Percentiles rank a stretch among this genome's conserved stretches.
phyloP scores from a whole-genome alignment of 305 asterid genomes.

The Vinca major region DNA sequence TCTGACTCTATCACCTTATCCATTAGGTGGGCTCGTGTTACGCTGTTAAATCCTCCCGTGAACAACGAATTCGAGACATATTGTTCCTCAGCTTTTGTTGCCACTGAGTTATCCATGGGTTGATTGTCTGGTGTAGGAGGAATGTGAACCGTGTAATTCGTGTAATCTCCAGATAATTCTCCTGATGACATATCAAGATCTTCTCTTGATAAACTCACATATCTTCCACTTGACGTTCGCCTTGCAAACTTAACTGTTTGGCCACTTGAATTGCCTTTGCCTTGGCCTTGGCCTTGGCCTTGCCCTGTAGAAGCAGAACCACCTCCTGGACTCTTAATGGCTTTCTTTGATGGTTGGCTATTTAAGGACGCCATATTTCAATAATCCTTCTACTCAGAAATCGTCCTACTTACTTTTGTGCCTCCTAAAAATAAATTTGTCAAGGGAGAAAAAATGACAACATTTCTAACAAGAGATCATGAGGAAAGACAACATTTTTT shows the following conservation, averaged over 20 bases:
- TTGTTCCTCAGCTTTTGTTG: conserved; percentile 47
- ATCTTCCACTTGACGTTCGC: conserved; percentile 42
- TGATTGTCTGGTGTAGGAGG: conserved; percentile 51
- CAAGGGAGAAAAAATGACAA: too few relatives aligned
- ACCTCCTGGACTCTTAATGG: conserved; percentile 15
- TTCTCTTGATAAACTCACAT: conserved; percentile 33
- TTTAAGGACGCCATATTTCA: conserved; percentile 22
- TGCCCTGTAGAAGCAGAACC: conserved; percentile 12
- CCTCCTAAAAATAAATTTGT: background rate
- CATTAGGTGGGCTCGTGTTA: conserved; percentile 47
- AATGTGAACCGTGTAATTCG: conserved; percentile 42
- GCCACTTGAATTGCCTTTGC: conserved; percentile 18
- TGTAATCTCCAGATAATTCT: conserved; percentile 43
- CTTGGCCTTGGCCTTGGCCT: conserved; percentile 17
- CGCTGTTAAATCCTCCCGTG: conserved; percentile 47
- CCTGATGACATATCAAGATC: conserved; percentile 40
- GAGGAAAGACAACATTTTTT: background rate
- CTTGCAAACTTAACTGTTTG: conserved; percentile 40
- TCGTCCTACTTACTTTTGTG: background rate
- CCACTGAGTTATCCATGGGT: conserved; percentile 38
- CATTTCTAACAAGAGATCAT: too few relatives aligned
- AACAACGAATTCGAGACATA: conserved; percentile 43
- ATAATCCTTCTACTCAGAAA: background rate
- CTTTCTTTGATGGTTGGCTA: conserved; percentile 27
- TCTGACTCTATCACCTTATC: conserved; percentile 46